Percentiles rank a stretch among this genome's conserved stretches.
Evolutionary conservation across 1,139 yeast genomes (phyloP).

Genomic region (Kodamaea fungicola): DNA sequence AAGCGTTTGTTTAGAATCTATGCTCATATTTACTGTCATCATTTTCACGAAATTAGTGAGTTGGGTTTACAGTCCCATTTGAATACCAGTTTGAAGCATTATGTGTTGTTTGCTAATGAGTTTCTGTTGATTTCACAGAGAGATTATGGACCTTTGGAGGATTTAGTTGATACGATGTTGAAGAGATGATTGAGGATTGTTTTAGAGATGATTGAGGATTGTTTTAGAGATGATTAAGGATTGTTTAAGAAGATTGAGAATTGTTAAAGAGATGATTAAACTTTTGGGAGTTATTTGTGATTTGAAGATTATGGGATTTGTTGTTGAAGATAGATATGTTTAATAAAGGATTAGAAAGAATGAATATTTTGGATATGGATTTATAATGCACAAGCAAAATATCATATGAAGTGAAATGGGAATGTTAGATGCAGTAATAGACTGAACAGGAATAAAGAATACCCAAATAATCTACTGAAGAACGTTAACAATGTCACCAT

Average conservation of each 20-base stretch:
- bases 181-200: slow-evolving; percentile 16
- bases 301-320: too few relatives aligned
- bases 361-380: too few relatives aligned
- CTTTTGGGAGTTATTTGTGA: too few relatives aligned
- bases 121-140: slow-evolving; percentile 70
- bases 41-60: slow-evolving; percentile 90
- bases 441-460: too few relatives aligned
- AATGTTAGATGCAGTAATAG: too few relatives aligned
- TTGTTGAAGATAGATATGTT: too few relatives aligned
- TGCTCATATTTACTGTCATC: slow-evolving; percentile 97
- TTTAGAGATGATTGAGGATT: neutral
- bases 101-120: slow-evolving; percentile 81
- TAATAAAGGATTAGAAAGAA: too few relatives aligned
- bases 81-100: slow-evolving; percentile 92
- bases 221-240: neutral
- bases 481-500: too few relatives aligned
- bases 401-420: too few relatives aligned
- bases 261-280: neutral
- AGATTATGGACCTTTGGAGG: slow-evolving; percentile 91
- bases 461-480: too few relatives aligned
- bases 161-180: slow-evolving; percentile 73
- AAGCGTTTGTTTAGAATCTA: slow-evolving; percentile 92
- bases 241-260: neutral
- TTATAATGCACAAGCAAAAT: too few relatives aligned
- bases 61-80: slow-evolving; percentile 89